These are phyloP conservation scores for Plasmodium coatneyi DNA, from an alignment of 169 alveolate species.

Conservation along the genomic window DNA sequence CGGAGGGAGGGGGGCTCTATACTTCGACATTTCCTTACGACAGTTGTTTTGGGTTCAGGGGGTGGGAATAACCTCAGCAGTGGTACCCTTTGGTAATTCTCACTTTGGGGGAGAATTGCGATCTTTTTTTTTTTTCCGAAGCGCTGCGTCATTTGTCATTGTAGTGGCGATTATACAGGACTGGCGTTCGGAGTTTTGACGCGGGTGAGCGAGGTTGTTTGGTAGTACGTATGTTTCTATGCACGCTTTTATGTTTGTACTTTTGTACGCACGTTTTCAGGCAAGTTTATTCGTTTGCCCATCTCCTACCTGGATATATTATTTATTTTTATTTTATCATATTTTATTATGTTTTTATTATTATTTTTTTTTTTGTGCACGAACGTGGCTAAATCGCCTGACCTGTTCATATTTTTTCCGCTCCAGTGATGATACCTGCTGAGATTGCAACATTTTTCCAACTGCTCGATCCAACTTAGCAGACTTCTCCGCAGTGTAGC, in stretches of 20 bases:
- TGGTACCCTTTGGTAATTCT: not conserved
- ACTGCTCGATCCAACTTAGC: not conserved
- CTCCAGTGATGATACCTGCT: not conserved
- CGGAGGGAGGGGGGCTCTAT: constrained; percentile 62
- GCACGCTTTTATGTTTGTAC: not conserved
- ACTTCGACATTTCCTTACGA: constrained; percentile 32
- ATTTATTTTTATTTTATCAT: too few species aligned
- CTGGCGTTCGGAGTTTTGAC: not conserved
- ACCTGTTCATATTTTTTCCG: not conserved
- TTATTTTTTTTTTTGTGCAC: not conserved
- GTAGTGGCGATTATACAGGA: not conserved
- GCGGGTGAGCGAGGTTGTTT: not conserved
- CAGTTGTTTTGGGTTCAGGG: constrained; percentile 4
- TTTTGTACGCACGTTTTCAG: not conserved
- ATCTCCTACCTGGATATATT: not conserved
- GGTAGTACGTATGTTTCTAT: not conserved
- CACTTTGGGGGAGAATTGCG: not conserved
- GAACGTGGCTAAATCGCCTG: not conserved
- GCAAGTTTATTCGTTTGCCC: not conserved
- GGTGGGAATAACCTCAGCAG: not conserved
- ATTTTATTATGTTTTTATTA: not conserved
- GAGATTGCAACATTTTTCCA: not conserved
- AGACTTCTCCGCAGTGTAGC: not conserved
- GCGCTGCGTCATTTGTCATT: not conserved
- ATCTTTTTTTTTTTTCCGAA: not conserved